These are phyloP conservation scores for Lithospermum erythrorhizon DNA, from an alignment of 257 asterid species.

Conservation along the genomic window DNA sequence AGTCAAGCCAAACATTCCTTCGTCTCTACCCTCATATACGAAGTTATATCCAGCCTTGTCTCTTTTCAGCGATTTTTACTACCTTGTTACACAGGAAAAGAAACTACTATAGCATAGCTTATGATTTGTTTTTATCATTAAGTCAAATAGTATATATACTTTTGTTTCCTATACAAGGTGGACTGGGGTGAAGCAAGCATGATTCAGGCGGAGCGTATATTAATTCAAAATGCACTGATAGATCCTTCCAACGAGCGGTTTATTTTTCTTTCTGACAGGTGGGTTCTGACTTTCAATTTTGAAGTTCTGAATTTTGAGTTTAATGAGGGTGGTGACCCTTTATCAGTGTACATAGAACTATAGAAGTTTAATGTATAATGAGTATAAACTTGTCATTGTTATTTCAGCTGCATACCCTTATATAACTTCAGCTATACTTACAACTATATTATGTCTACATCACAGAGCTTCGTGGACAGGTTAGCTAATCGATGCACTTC, in stretches of 20 bases:
- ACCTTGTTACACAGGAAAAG: background rate
- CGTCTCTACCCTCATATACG: background rate
- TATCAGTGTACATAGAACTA: background rate
- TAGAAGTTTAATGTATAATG: background rate
- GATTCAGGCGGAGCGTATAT: constrained; percentile 91
- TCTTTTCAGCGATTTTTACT: background rate
- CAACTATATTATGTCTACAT: constrained; percentile 76
- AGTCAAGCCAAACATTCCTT: background rate
- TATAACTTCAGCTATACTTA: constrained; percentile 92
- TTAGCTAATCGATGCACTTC: constrained; percentile 17
- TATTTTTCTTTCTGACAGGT: constrained; percentile 94
- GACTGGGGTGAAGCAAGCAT: constrained; percentile 99
- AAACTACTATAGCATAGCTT: too few relatives aligned
- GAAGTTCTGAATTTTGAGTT: background rate
- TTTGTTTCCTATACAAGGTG: constrained; percentile 50
- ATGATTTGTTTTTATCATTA: too few relatives aligned
- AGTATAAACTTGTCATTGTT: constrained; percentile 2
- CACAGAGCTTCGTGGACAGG: constrained; percentile 96
- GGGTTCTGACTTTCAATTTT: constrained; percentile 2
- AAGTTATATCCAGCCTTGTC: background rate
- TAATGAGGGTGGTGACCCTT: background rate
- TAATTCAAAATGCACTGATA: constrained; percentile 69
- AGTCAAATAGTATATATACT: constrained; percentile 2
- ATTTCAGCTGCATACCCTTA: constrained; percentile 89
- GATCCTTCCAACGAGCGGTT: constrained; percentile 73